A percentile compares a stretch with the other conserved stretches of the same genome.
Conservation (phyloP, 2,329 filamentous ascomycete species). For the Penicillium sp. region DNA sequence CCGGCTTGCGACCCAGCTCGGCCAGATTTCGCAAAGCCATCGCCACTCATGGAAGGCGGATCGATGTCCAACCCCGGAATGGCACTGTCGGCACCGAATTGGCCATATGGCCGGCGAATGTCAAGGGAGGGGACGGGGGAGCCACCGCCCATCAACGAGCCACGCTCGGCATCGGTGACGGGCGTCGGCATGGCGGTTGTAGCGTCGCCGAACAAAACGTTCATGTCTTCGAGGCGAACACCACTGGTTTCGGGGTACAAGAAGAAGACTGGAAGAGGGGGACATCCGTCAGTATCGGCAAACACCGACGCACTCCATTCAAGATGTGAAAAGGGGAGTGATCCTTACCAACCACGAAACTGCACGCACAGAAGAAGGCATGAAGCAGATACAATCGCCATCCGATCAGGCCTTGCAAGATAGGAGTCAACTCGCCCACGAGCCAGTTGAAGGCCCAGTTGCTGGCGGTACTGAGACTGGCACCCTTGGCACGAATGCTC, state of each 20-base stretch:
- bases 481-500: slow-evolving; percentile 94
- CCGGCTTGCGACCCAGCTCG: slow-evolving; percentile 28
- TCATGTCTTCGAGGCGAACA: slow-evolving; percentile 94
- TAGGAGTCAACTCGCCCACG: slow-evolving; percentile 89
- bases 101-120: slow-evolving; percentile 48
- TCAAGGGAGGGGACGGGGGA: slow-evolving; percentile 78
- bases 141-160: slow-evolving; percentile 69
- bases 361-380: slow-evolving; percentile 91
- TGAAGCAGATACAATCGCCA: slow-evolving; percentile 95
- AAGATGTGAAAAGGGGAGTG: neutral
- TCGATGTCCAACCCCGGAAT: slow-evolving; percentile 80
- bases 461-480: slow-evolving; percentile 88
- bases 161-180: slow-evolving; percentile 67
- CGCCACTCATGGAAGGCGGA: slow-evolving; percentile 58
- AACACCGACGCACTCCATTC: neutral
- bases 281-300: slow-evolving; percentile 8
- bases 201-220: slow-evolving; percentile 85
- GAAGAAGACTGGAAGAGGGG: slow-evolving; percentile 68
- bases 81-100: slow-evolving; percentile 56
- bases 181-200: slow-evolving; percentile 78
- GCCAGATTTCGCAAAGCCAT: slow-evolving; percentile 46
- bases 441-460: slow-evolving; percentile 99
- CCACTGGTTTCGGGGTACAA: slow-evolving; percentile 96
- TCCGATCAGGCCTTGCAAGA: slow-evolving; percentile 83
- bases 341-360: slow-evolving; percentile 85